Evolutionary conservation across 1,139 yeast genomes (phyloP), one percentile per base, ranked within the genome.

Genomic region (Pichia sp.): DNA sequence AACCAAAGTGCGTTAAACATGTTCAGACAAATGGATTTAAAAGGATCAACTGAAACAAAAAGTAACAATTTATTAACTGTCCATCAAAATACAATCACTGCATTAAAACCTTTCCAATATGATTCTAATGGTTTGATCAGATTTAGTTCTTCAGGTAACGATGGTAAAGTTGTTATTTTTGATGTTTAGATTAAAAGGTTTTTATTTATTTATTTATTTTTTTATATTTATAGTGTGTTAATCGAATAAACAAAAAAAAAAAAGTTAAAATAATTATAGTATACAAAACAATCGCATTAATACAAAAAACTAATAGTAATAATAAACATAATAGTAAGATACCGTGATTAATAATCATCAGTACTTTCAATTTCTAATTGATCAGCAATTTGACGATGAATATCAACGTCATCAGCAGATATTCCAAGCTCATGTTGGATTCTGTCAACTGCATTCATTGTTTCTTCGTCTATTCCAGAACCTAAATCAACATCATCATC

Each of bases 1-100:
- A 51, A 51, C 32, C 83, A 81, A 52, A 82, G 88, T 48, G 97
- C 97, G 13, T 74, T 91, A 61, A 85, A 85, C 65, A 87, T 91
- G 91, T 93, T 93, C 68, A 82, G 88, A 64, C 96, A 91, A 64
- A 71, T 91, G 73, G 99, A 91, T 64, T 74, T 91, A 63, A 89
- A 88, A 71, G 98, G 98, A 42, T 75, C 86, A 45, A 79, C 76
- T 40, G 69, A 73, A 50, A 68, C 71, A 47, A 65, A 68, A 55
- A 72, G 59, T 51, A 59, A 63, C 28, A 71, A 74, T 42, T 76
- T 74, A 38, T 71, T 83, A 57, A 87, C 96, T 15, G 77, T 86
- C 47, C 98, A 91, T 64, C 96, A 89, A 63, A 91, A 89, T 66
- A 81, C 96, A 24, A 87, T 93, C 59, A 76, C 82, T 38, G 75